Conservation (phyloP, 768 basidiomycete species). For the Brasilioporus rufonigricans region DNA sequence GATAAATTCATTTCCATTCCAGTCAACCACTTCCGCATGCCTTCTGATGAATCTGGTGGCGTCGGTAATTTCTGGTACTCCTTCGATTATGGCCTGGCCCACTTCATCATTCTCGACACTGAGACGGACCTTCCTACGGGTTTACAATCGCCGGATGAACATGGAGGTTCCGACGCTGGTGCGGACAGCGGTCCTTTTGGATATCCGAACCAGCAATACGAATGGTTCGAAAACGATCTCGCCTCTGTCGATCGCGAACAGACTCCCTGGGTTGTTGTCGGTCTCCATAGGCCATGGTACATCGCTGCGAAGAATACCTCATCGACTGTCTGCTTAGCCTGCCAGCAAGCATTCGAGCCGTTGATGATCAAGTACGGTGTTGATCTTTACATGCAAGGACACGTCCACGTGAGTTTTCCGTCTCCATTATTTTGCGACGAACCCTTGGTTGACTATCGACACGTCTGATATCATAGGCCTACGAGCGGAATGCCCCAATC, state of each 20-base stretch:
- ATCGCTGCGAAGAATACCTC: conserved; percentile 8
- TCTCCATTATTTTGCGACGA: neutral
- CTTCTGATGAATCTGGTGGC: conserved; percentile 24
- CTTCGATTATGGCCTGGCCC: conserved; percentile 30
- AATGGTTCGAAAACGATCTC: conserved; percentile 28
- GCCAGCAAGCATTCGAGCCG: conserved; percentile 29
- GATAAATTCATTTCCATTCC: neutral
- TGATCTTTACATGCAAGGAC: conserved; percentile 31
- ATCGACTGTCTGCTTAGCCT: conserved; percentile 9
- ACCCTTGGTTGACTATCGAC: neutral
- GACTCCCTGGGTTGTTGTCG: conserved; percentile 29
- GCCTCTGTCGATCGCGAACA: conserved; percentile 21
- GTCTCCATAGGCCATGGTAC: conserved; percentile 30
- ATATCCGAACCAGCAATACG: conserved; percentile 26
- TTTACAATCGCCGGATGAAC: conserved; percentile 23
- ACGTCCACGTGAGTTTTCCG: conserved; percentile 18
- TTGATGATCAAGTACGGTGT: conserved; percentile 32
- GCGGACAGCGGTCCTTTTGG: conserved; percentile 27
- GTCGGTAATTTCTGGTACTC: conserved; percentile 33
- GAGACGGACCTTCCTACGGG: conserved; percentile 29
- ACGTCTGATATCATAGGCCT: conserved; percentile 10
- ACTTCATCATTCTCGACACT: conserved; percentile 23
- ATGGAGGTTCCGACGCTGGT: conserved; percentile 19
- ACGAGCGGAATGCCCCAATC: conserved; percentile 28
- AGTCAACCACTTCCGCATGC: conserved; percentile 31